Base-by-base conservation (phyloP, 257 asterid species). In the Datura wrightii region DNA sequence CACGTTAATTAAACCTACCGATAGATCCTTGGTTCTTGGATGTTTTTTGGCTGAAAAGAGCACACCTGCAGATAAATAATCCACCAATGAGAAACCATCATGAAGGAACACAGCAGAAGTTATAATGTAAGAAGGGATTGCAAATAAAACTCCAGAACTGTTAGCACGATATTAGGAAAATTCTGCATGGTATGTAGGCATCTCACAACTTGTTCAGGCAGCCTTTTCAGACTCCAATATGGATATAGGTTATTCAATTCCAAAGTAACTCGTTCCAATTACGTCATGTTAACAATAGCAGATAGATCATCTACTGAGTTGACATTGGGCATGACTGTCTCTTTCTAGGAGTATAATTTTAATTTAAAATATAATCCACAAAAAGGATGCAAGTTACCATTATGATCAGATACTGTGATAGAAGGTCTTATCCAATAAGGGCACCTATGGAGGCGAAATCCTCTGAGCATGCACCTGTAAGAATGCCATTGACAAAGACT, bases 391-490 rank as follows among this genome's bases (percentile, higher is more conserved):
- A 48, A 84, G 85, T 84, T 59, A 96, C 99, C 99, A 88, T 89
- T 93, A 89, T 96, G 99, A 87, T 96, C 89, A 78, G 95, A 94
- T 69, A 96, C 92, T 50, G 98, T 94, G 81, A 96, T 92, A 82
- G 98, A 90, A 81, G 98, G 97, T 89, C 98, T 92, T 82, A 96
- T 89, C 99, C 99, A 96, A 85, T 93, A 93, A 56, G 99, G 99
- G 90, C 98, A 96, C 83, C 93, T 93, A 59, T 91, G 99, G 88
- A 96, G 94, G 85, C 98, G 98, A 84, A 96, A 92, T 86, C 98
- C 99, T 92, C 98, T 91, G 84, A 96, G 98, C 93, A 96, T 91
- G 92, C 97, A 92, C 94, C 99, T 96, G 94, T 87, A 88, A n/a
- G 50, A 34, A 79, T 83, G 86, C 52, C 69, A 37, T 54, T 24